These are phyloP conservation scores for Cyberlindnera saturnus DNA, from an alignment of 805 yeast species.

Conservation along the genomic window DNA sequence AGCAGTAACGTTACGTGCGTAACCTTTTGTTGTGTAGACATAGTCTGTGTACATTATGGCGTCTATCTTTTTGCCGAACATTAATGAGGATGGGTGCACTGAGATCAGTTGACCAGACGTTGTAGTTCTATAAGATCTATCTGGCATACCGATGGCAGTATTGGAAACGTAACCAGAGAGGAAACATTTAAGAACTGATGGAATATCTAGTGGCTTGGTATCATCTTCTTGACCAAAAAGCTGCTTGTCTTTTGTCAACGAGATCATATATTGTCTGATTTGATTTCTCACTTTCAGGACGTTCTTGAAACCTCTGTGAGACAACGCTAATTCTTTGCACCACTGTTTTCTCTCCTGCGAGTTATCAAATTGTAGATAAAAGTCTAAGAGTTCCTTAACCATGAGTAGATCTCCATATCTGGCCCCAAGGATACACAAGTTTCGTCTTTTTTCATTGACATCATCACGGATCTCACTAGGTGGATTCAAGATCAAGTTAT, in stretches of 20 bases:
- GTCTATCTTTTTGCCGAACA: constrained; percentile 77
- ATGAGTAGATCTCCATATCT: constrained; percentile 78
- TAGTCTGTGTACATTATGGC: constrained; percentile 93
- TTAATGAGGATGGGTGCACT: constrained; percentile 83
- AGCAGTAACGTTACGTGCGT: constrained; percentile 83
- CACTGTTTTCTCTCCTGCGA: constrained; percentile 61
- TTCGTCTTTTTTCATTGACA: constrained; percentile 67
- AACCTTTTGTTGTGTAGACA: constrained; percentile 88
- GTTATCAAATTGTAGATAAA: constrained; percentile 39
- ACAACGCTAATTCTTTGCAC: constrained; percentile 77
- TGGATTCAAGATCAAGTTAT: constrained; percentile 77
- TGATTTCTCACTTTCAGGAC: constrained; percentile 74
- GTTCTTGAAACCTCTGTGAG: constrained; percentile 73
- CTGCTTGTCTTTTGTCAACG: constrained; percentile 35
- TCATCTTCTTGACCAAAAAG: constrained; percentile 19
- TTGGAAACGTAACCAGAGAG: constrained; percentile 78
- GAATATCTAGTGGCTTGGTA: constrained; percentile 38
- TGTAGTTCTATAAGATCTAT: constrained; percentile 84
- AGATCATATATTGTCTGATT: constrained; percentile 58
- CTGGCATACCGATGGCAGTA: constrained; percentile 93
- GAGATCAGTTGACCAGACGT: constrained; percentile 78
- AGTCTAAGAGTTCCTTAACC: constrained; percentile 69
- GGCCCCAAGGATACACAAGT: constrained; percentile 63
- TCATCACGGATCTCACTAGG: constrained; percentile 78
- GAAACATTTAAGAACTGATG: constrained; percentile 68